Base-by-base conservation (phyloP, 257 asterid genomes). In the Solanum corneliomulleri region DNA sequence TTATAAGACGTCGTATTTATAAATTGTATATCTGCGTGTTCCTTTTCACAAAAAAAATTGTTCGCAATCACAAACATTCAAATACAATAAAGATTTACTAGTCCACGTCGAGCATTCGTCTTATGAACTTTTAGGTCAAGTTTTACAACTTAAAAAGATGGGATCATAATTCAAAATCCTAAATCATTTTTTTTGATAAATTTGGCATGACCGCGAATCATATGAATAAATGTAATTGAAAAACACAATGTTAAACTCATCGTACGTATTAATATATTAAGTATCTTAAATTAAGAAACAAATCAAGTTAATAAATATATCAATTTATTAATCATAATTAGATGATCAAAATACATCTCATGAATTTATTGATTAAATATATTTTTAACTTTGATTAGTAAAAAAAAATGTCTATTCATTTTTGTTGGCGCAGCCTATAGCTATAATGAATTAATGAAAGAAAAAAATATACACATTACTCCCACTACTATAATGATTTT, bases 1-100 rank as follows among this genome's bases (percentile, higher is more conserved):
- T 62, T 0, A 23, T 11, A 64, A 62, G 1, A 23, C 7, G 7
- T 2, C 13, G 1, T 3, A 62, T 23, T 0, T 0, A 64, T n/a
- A n/a, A n/a, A 64, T n/a, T n/a, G 27, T 5, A n/a, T 11, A 64
- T 64, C 0, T 64, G 2, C 33, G 5, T 64, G 4, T 64, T n/a
- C 0, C 29, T 11, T 64, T n/a, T 64, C 18, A 56, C 11, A n/a
- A 31, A 27, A 66, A 66, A 5, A 3, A 0, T 1, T 13, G 7
- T 64, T n/a, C 25, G 2, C 7, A 23, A 9, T 62, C 0, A n/a
- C 7, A 62, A 62, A 62, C 9, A 7, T 62, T 62, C 4, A 62
- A 20, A 58, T 21, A 58, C 0, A 8, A 20, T 20, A 58, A 20
- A 58, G 66, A 58, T 0, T 58, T 2, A 58, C 66, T 21, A 21